phyloP scores from a whole-genome alignment of 345 rosid species.

The Populus alba region DNA sequence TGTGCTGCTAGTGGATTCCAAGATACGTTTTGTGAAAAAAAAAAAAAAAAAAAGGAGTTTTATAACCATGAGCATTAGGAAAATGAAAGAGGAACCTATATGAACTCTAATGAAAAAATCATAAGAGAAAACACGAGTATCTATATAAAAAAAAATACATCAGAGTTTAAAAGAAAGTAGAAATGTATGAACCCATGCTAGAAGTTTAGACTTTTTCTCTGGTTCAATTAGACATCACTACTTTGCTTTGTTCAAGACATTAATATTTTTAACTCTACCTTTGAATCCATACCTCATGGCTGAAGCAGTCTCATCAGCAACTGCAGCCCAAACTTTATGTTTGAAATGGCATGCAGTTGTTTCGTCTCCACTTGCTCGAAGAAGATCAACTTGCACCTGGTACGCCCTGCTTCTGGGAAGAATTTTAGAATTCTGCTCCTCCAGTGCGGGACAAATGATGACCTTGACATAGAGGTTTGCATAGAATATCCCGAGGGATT shows the following conservation, averaged over 20 bases:
- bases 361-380: slow-evolving; percentile 70
- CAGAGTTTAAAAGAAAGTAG: neutral
- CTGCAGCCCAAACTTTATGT: slow-evolving; percentile 79
- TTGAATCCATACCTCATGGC: slow-evolving; percentile 87
- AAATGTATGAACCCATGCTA: neutral
- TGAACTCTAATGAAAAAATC: slow-evolving; percentile 6
- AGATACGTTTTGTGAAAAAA: slow-evolving; percentile 51
- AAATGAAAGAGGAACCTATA: slow-evolving; percentile 9
- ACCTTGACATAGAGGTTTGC: too few relatives aligned
- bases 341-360: slow-evolving; percentile 56
- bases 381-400: slow-evolving; percentile 93
- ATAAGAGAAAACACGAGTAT: neutral
- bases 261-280: slow-evolving; percentile 47
- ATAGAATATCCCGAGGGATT: too few relatives aligned
- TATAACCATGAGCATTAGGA: neutral
- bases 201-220: neutral
- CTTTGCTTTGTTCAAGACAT: neutral
- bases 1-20: slow-evolving; percentile 38
- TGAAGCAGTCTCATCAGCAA: slow-evolving; percentile 93
- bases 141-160: neutral
- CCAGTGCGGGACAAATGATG: slow-evolving; percentile 54
- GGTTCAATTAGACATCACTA: neutral
- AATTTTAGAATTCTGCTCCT: slow-evolving; percentile 72
- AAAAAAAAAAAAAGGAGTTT: slow-evolving; percentile 15
- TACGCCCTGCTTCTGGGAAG: slow-evolving; percentile 89